Base-by-base conservation (phyloP, 116 monocot species). In the Cymodocea nodosa region DNA sequence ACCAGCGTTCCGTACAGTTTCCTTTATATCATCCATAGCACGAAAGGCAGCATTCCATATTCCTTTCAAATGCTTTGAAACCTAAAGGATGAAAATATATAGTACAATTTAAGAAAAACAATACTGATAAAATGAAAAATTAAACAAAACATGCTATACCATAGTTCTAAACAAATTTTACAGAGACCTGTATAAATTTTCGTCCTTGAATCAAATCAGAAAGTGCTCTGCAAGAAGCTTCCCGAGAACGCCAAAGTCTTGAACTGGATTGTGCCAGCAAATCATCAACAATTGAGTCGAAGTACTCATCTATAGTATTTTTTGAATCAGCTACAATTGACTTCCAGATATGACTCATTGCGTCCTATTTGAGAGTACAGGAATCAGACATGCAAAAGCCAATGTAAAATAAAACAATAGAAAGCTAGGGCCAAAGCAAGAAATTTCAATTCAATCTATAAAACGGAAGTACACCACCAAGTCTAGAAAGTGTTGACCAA, bases 1-100 rank as follows among this genome's bases (percentile, higher is more conserved):
- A 67, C 92, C 98, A 74, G 98, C 74, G 71, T 77, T 99, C 15
- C 98, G 79, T 19, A 99, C 98, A 56, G 92, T 99, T 83, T 99
- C 98, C 70, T 99, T 99, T 73, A 99, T 92, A 44, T 99, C 98
- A 83, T 99, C 98, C 98, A 99, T 92, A 67, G 89, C 85, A 73
- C 98, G 88, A 75, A 99, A 99, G 50, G 89, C 76, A 57, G 84
- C 67, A 12, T 52, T 75, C 98, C 98, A 99, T 75, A 89, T 82
- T 71, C 70, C 82, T 76, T 76, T 86, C 68, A 99, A 84, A 77
- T 99, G 81, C 72, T 84, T 86, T 49, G 80, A 83, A 15, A 98
- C 82, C 97, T 97, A 62, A 18, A 63, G 56, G 25, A 67, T 20
- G 18, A 67, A 54, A 51, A 52, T 16, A 30, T 67, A 34, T 30